Base-by-base conservation (phyloP, 371 early-diverging fungal species). In the Mortierella sp. region DNA sequence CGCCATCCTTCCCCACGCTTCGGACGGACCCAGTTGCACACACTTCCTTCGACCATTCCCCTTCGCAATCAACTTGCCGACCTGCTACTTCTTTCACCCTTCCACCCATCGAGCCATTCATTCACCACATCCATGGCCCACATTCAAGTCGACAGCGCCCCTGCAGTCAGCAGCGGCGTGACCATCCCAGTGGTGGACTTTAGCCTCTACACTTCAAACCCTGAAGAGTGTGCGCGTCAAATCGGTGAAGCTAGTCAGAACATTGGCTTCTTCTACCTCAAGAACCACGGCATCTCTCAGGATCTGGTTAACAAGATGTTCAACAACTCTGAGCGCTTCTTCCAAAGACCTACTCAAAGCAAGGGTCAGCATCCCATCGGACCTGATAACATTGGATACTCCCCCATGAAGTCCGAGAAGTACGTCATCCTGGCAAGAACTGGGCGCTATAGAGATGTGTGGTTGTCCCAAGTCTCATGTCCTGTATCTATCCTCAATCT, bases 181-280 rank as follows among this genome's bases (percentile, higher is more conserved):
- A 46, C 78, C 37, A 85, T 85, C 44, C 86, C 86, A 7, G 73
- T 84, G 7, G 81, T 86, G 54, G 85, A 86, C 60, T 86, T 86
- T 64, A 58, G 72, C 22, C 61, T 81, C 17, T 85, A 81, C 61
- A 54, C 77, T 13, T 57, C 73, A 10, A 69, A 84, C 51, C 69
- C 67, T 6, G 34, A 57, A 2, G 69, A 70, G 52, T 82, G 82
- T 46, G 82, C 85, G 1, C 60, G 71, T 17, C 63, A 82, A 29
- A 67, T 89, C 10, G 60, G 80, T 43, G 81, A 82, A 13, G 89
- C 89, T 6, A 82, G 85, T 50, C 82, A 80, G 41, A 73, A 83
- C 21, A 85, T 89, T 61, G 90, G 88, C 13, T 89, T 89, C 71
- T 86, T 89, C 52, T 89, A 86, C 51, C 80, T 88, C 59, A 80